These are phyloP conservation scores for Claviceps purpurea DNA, from an alignment of 2,329 filamentous ascomycete species.

Conservation along the genomic window DNA sequence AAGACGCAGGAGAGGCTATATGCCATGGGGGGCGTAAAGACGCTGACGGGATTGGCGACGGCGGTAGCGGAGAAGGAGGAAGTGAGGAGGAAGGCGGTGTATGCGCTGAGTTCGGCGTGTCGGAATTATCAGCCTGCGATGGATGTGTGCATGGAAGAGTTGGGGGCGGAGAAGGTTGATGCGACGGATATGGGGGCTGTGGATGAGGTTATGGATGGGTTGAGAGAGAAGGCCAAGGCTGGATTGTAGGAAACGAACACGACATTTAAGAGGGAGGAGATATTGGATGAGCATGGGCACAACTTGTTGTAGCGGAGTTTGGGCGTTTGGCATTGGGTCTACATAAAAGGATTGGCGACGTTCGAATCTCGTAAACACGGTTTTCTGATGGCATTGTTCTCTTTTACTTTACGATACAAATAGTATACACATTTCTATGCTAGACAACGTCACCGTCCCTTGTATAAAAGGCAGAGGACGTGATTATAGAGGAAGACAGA, in stretches of 20 bases:
- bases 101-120: constrained; percentile 72
- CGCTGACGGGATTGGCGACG: constrained; percentile 50
- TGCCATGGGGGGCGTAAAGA: constrained; percentile 53
- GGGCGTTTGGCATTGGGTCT: constrained; percentile 7
- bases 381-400: not conserved
- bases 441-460: not conserved
- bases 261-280: not conserved
- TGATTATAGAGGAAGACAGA: not conserved
- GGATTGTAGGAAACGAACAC: constrained; percentile 3
- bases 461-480: not conserved
- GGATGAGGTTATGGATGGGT: constrained; percentile 55
- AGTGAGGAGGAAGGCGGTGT: constrained; percentile 76
- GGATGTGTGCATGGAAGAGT: constrained; percentile 51
- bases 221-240: constrained; percentile 41
- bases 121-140: constrained; percentile 83
- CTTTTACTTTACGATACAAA: constrained; percentile 16
- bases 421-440: constrained; percentile 21
- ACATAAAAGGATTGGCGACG: not conserved
- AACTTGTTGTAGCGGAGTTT: constrained; percentile 24
- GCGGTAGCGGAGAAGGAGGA: constrained; percentile 29
- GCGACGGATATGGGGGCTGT: constrained; percentile 79
- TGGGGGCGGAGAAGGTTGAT: constrained; percentile 55
- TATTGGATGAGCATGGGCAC: constrained; percentile 1
- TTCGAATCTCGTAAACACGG: not conserved
- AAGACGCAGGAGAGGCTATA: constrained; percentile 63